Evolutionary conservation across 1,284 basidiomycete species (phyloP).

Genomic region (Leucoagaricus sp.): DNA sequence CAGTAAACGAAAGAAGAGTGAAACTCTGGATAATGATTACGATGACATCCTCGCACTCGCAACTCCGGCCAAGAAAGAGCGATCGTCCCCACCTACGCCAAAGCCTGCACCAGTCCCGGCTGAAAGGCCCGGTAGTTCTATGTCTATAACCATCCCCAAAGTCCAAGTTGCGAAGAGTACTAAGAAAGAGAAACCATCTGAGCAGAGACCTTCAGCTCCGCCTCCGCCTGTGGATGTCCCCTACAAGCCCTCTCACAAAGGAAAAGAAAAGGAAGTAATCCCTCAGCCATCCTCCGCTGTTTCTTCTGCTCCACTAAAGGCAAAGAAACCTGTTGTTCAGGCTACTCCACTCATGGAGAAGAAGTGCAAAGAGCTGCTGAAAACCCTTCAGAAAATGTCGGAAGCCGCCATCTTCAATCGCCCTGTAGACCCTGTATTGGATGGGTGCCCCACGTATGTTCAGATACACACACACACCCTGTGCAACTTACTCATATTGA

Average conservation of each 20-base stretch:
- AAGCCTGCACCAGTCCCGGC: conserved; percentile 20
- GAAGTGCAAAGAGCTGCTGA: conserved; percentile 80
- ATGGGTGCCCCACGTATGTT: conserved; percentile 86
- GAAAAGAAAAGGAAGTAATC: conserved; percentile 61
- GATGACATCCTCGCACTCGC: conserved; percentile 64
- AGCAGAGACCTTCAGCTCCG: conserved; percentile 30
- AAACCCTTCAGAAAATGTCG: conserved; percentile 62
- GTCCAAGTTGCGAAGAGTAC: conserved; percentile 24
- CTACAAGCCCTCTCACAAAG: conserved; percentile 54
- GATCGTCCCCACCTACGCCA: conserved; percentile 39
- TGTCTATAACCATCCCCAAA: conserved; percentile 11
- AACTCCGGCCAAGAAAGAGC: conserved; percentile 66
- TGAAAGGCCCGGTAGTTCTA: conserved; percentile 23
- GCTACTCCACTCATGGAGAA: conserved; percentile 67
- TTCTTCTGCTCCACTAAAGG: conserved; percentile 31
- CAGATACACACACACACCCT: conserved; percentile 9
- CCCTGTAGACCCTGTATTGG: conserved; percentile 84
- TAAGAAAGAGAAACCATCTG: conserved; percentile 45
- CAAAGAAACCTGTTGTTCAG: conserved; percentile 42
- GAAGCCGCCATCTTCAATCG: conserved; percentile 79
- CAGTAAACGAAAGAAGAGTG: conserved; percentile 58
- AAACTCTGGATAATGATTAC: conserved; percentile 55
- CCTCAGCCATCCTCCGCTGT: conserved; percentile 22
- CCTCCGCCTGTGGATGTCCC: conserved; percentile 28
- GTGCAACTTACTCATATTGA: conserved; percentile 7